phyloP scores from a whole-genome alignment of 2,329 filamentous ascomycete genomes.

The Leptographium radiaticola region DNA sequence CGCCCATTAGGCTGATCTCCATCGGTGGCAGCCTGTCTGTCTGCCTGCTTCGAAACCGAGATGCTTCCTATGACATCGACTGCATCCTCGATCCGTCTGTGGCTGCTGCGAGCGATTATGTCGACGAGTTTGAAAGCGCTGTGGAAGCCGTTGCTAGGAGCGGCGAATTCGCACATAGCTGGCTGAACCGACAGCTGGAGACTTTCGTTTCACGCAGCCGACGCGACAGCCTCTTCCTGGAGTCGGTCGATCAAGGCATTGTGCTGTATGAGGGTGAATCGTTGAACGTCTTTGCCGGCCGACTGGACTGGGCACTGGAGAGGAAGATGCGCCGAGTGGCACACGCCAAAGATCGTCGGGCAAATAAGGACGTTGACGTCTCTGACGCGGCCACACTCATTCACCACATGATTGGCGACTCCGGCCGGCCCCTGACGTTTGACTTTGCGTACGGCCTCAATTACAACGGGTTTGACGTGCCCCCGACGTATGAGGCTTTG shows the following conservation, averaged over 20 bases:
- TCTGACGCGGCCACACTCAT: not conserved
- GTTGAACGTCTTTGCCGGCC: not conserved
- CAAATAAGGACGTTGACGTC: not conserved
- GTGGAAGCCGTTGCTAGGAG: not conserved
- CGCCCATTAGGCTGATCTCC: not conserved
- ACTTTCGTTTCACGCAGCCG: not conserved
- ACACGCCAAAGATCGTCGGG: not conserved
- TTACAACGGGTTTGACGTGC: not conserved
- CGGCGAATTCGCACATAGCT: not conserved
- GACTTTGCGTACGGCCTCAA: not conserved
- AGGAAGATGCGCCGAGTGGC: not conserved
- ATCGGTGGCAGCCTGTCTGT: not conserved
- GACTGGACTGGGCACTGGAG: slow-evolving; percentile 1
- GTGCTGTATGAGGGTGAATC: not conserved
- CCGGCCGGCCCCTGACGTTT: not conserved
- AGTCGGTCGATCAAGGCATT: not conserved
- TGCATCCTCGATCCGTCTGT: not conserved
- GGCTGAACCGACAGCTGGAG: not conserved
- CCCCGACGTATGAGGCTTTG: not conserved
- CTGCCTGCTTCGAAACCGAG: not conserved
- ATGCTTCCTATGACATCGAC: not conserved
- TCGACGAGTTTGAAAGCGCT: not conserved
- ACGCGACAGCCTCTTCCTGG: not conserved
- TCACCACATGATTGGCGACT: not conserved
- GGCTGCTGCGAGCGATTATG: not conserved